These are phyloP conservation scores for Rosa chinensis DNA, from an alignment of 306 rosid genomes.

Conservation along the genomic window DNA sequence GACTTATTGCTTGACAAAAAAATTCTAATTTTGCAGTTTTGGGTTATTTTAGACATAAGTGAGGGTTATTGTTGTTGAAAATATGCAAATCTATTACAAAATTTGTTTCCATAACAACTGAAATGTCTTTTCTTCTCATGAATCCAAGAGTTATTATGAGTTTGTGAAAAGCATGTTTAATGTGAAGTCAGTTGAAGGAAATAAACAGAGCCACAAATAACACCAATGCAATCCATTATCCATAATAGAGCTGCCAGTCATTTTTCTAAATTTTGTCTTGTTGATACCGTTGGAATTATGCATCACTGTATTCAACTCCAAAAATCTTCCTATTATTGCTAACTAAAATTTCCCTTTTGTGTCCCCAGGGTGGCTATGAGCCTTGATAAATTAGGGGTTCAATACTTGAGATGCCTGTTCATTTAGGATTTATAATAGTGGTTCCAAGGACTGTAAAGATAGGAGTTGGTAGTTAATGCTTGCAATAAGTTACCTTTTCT, in stretches of 20 bases:
- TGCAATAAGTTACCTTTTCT: neutral
- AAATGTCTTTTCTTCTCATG: neutral
- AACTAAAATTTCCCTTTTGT: neutral
- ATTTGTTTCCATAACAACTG: neutral
- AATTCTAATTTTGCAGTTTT: neutral
- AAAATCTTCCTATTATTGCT: neutral
- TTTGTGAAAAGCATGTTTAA: neutral
- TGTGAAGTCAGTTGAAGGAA: neutral
- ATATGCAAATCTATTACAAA: neutral
- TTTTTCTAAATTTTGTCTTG: neutral
- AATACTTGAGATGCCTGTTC: neutral
- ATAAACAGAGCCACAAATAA: neutral
- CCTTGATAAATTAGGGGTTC: neutral
- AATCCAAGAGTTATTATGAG: neutral
- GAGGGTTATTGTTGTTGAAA: neutral
- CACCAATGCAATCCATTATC: neutral
- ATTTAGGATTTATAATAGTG: neutral
- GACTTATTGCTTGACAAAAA: neutral
- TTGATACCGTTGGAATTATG: neutral
- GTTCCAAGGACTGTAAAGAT: neutral
- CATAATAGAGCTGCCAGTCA: neutral
- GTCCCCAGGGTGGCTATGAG: neutral
- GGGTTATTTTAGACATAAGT: neutral
- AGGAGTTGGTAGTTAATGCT: neutral
- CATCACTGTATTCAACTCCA: neutral